These are phyloP conservation scores for Bromus sterilis DNA, from an alignment of 176 grass and related monocot genomes.

Conservation along the genomic window DNA sequence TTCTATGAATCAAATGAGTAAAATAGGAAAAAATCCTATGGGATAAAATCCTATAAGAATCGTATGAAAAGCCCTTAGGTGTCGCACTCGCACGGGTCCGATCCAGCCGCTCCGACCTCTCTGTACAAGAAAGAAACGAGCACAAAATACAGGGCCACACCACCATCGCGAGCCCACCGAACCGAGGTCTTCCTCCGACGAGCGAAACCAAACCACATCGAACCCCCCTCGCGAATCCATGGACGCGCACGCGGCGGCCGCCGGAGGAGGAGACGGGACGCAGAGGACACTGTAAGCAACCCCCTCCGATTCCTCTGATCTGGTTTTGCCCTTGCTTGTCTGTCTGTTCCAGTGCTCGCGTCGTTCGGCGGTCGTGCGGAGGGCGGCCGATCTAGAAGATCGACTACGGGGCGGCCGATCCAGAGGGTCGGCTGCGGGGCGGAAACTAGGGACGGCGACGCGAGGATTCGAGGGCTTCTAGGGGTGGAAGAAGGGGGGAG, in stretches of 20 bases:
- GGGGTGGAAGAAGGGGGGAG: not conserved
- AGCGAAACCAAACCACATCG: not conserved
- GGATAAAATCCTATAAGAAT: no score
- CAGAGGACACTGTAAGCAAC: slow-evolving; percentile 36
- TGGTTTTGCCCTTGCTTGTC: not conserved
- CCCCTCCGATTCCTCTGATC: not conserved
- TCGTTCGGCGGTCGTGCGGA: not conserved
- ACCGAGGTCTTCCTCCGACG: not conserved
- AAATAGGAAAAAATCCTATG: no score
- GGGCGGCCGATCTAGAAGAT: not conserved
- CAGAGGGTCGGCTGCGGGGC: not conserved
- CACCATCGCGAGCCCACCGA: not conserved
- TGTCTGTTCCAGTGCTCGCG: not conserved
- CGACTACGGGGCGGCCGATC: not conserved
- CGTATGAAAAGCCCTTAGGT: no score
- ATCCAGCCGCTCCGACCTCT: no score
- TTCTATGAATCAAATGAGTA: no score
- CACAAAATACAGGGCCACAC: no score
- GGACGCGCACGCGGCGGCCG: not conserved
- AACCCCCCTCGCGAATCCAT: not conserved
- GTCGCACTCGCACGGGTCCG: no score
- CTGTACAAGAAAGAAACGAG: no score
- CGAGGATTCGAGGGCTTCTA: no score
- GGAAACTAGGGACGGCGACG: no score
- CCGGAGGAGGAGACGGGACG: slow-evolving; percentile 4